phyloP scores from a whole-genome alignment of 345 rosid species.

The Sisymbrium irio region DNA sequence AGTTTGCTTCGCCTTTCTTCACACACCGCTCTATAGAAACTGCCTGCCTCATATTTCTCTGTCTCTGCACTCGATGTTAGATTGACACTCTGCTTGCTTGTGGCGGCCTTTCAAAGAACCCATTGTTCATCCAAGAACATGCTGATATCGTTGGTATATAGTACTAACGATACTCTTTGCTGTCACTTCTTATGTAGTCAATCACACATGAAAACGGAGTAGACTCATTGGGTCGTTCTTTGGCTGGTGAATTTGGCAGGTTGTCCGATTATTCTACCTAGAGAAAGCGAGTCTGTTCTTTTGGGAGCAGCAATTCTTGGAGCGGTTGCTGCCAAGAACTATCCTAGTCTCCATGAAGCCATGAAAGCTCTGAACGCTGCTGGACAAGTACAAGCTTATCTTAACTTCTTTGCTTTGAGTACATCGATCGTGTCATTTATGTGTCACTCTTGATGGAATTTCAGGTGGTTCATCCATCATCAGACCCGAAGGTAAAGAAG shows the following conservation, averaged over 20 bases:
- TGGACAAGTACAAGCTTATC: conserved; percentile 57
- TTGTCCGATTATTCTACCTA: conserved; percentile 81
- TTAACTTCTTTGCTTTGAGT: neutral
- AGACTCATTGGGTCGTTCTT: neutral
- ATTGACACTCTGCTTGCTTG: conserved; percentile 83
- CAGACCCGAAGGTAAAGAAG: conserved; percentile 74
- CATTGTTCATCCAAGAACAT: conserved; percentile 75
- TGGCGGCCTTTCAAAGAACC: conserved; percentile 83
- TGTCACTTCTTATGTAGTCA: neutral
- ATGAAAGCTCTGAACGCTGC: conserved; percentile 86
- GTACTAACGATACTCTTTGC: neutral
- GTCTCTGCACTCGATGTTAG: conserved; percentile 41
- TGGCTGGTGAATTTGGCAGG: conserved; percentile 40
- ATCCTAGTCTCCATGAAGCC: conserved; percentile 66
- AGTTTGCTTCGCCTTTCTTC: conserved; percentile 18
- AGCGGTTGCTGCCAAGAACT: conserved; percentile 74
- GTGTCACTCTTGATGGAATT: neutral
- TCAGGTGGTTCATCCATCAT: conserved; percentile 82
- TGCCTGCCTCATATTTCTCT: neutral
- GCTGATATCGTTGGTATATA: conserved; percentile 82
- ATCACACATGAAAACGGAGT: neutral
- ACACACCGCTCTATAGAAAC: neutral
- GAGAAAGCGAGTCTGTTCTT: conserved; percentile 86
- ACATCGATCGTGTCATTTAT: neutral
- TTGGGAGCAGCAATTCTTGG: conserved; percentile 96